Evolutionary conservation across 2,329 filamentous ascomycete genomes (phyloP), one percentile per base, ranked within the genome.

Genomic region (Huntiella omanensis): DNA sequence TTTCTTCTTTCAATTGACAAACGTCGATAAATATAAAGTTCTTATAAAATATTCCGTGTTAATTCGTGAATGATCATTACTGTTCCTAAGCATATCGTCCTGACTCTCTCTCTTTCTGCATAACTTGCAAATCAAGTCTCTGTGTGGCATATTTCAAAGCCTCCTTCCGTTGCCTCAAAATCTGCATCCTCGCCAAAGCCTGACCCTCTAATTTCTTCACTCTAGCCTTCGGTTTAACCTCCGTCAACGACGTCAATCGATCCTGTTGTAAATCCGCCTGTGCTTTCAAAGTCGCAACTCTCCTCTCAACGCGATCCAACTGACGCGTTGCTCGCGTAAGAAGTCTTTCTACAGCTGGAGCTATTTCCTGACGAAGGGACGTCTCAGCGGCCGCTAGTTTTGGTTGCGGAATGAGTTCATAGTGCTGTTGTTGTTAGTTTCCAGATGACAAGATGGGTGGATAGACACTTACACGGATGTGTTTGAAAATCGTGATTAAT

Each of bases 341-440:
- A 2, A 95, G 74, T 49, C 77, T 73, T 28, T 78, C 68, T 52
- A 93, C 82, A 60, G 85, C 86, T 6, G 87, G 87, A n/a, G 80
- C 79, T 54, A 94, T 91, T 59, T 93, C 86, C 56, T 84, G 82
- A 55, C 86, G 80, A 13, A 95, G 75, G 4, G 84, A 79, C 53
- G 83, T 70, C 62, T 95, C 87, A 32, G 87, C 87, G 52, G 80
- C 73, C 51, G 79, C 77, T 39, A 95, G 75, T 44, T 83, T 83
- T 10, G 81, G 75, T 59, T 93, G 84, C 12, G 86, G 83, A 54
- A 94, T 83, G 37, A 94, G 77, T 60, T 95, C 87, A 63, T 93
- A 95, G 64, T 94, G 87, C 80, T 92, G 51, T 32, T 7, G 84
- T 83, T 54, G 92, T 82, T 40, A 93, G 76, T 60, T 94, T 85